Evolutionary conservation across 805 yeast genomes (phyloP).

Genomic region (Wickerhamiella hasegawae): DNA sequence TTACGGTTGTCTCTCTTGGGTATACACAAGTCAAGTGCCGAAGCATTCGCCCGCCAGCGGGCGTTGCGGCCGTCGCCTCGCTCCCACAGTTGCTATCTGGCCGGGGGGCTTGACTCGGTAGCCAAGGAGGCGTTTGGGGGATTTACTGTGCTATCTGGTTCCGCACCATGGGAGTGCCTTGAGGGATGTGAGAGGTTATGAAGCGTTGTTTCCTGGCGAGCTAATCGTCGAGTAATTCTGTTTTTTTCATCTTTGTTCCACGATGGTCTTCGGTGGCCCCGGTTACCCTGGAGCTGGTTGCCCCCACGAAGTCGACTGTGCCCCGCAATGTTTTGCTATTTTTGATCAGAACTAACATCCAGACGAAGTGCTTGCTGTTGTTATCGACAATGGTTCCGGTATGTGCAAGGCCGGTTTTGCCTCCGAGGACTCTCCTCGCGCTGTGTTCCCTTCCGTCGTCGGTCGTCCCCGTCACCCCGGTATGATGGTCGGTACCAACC

Average conservation of each 20-base stretch:
- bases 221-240: neutral
- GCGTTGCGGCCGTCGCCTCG: too few species aligned
- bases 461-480: slow-evolving; percentile 99
- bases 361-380: slow-evolving; percentile 30
- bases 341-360: slow-evolving; percentile 6
- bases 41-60: too few species aligned
- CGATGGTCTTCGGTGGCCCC: neutral
- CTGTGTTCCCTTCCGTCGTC: slow-evolving; percentile 98
- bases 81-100: too few species aligned
- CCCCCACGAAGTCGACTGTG: neutral
- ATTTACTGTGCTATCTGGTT: too few species aligned
- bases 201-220: too few species aligned
- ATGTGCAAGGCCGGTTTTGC: slow-evolving; percentile 99
- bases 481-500: slow-evolving; percentile 99
- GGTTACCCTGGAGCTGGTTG: neutral
- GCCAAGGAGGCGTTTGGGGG: too few species aligned
- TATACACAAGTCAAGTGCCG: too few species aligned
- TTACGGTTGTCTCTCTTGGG: too few species aligned
- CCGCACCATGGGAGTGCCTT: too few species aligned
- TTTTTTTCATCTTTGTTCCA: neutral
- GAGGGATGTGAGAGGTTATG: too few species aligned
- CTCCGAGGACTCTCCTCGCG: slow-evolving; percentile 99
- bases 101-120: too few species aligned
- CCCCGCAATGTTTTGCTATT: neutral
- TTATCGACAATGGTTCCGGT: slow-evolving; percentile 99